These are phyloP conservation scores for Tilletia caries DNA, from an alignment of 1,284 basidiomycete species.

Conservation along the genomic window DNA sequence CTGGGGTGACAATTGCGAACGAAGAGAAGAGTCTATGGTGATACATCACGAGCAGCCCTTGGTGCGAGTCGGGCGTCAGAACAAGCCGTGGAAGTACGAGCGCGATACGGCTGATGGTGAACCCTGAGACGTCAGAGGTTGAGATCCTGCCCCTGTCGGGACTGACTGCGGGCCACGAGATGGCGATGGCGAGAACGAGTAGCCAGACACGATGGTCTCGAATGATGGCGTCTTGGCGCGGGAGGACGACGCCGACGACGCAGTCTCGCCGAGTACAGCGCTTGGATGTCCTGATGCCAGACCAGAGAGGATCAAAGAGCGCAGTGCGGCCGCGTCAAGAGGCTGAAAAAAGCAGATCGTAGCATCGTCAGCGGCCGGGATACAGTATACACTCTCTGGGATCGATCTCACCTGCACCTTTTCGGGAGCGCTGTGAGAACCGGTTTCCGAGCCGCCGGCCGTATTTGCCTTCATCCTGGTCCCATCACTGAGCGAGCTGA, in stretches of 20 bases:
- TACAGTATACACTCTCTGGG: too few species aligned
- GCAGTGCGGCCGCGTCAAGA: background rate
- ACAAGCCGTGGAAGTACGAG: background rate
- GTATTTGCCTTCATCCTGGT: constrained; percentile 3
- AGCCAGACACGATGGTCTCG: constrained; percentile 9
- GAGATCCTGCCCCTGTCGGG: background rate
- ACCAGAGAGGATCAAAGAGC: constrained; percentile 6
- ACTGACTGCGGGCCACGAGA: too few species aligned
- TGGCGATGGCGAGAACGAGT: background rate
- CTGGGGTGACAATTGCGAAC: too few species aligned
- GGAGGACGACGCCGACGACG: background rate
- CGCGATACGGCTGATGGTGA: background rate
- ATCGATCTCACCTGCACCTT: constrained; percentile 6
- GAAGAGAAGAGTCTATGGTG: too few species aligned
- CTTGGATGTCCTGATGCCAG: background rate
- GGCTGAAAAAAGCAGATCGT: too few species aligned
- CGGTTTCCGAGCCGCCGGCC: background rate
- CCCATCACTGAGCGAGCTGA: constrained; percentile 4
- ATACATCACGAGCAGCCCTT: background rate
- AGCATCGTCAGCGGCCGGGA: too few species aligned
- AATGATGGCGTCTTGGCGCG: background rate
- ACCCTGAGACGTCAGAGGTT: background rate
- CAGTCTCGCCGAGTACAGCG: background rate
- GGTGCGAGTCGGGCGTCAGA: constrained; percentile 10
- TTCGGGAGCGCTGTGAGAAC: background rate